Percentiles rank a stretch among this genome's conserved stretches.
phyloP scores from a whole-genome alignment of 345 rosid species.

The Populus euphratica region DNA sequence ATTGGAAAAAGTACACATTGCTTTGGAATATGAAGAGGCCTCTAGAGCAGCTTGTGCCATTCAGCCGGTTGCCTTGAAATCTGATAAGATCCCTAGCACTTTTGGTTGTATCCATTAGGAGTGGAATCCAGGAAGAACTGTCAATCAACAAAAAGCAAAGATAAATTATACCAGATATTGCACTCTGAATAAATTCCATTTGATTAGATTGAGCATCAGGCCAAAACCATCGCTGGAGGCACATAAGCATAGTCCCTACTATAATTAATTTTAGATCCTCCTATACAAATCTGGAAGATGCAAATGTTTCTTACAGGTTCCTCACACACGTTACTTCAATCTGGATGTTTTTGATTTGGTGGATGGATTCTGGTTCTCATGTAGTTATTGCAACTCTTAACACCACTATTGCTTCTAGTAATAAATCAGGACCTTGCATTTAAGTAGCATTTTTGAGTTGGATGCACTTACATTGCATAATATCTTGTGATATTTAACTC shows the following conservation, averaged over 20 bases:
- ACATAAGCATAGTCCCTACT: neutral
- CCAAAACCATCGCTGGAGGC: neutral
- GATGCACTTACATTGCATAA: neutral
- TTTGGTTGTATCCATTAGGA: neutral
- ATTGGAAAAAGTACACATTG: neutral
- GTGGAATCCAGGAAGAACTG: neutral
- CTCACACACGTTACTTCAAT: neutral
- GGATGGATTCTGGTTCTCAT: neutral
- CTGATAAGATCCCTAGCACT: neutral
- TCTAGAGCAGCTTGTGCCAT: neutral
- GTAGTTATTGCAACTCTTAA: neutral
- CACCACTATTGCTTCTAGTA: neutral
- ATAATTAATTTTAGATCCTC: neutral
- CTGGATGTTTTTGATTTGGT: neutral
- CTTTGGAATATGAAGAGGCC: neutral
- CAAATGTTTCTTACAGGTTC: neutral
- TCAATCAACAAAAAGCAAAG: neutral
- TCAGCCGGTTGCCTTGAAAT: neutral
- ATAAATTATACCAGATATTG: neutral
- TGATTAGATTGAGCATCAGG: neutral
- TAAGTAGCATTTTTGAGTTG: neutral
- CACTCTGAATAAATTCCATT: neutral
- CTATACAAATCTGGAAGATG: neutral
- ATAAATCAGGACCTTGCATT: neutral
- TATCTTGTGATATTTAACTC: slow-evolving; percentile 1